Conservation (phyloP, 1,139 yeast species). For the Pichia kudriavzevii region DNA sequence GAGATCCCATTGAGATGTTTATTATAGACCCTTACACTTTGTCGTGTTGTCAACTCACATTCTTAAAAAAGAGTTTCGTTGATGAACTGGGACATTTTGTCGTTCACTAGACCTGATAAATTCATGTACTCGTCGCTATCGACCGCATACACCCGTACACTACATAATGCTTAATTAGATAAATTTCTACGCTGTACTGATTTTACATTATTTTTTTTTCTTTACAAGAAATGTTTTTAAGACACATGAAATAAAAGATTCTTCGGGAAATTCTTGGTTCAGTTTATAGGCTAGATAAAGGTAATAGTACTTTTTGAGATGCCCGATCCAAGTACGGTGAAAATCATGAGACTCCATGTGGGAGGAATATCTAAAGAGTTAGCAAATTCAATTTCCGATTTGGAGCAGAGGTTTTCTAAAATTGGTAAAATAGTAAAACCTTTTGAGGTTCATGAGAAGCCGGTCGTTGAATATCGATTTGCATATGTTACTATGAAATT, state of each 20-base stretch:
- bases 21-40: too few species aligned
- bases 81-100: too few species aligned
- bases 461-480: slow-evolving; percentile 43
- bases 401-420: slow-evolving; percentile 40
- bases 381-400: slow-evolving; percentile 35
- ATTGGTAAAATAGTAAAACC: slow-evolving; percentile 40
- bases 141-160: slow-evolving; percentile 3
- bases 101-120: too few species aligned
- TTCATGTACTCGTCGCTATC: too few species aligned
- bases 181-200: too few species aligned
- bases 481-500: slow-evolving; percentile 59
- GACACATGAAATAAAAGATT: too few species aligned
- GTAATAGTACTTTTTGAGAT: background rate
- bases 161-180: slow-evolving; percentile 2
- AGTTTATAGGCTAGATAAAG: background rate
- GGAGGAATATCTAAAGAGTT: slow-evolving; percentile 58
- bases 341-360: slow-evolving; percentile 44
- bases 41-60: too few species aligned
- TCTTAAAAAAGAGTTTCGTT: too few species aligned
- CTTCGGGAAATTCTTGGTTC: too few species aligned
- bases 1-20: slow-evolving; percentile 5
- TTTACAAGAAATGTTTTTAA: too few species aligned
- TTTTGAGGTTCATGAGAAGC: slow-evolving; percentile 41
- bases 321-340: too few species aligned
- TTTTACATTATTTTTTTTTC: background rate